A percentile compares a stretch with the other conserved stretches of the same genome.
phyloP scores from a whole-genome alignment of 2,329 filamentous ascomycete species.

The Colletotrichum sidae region DNA sequence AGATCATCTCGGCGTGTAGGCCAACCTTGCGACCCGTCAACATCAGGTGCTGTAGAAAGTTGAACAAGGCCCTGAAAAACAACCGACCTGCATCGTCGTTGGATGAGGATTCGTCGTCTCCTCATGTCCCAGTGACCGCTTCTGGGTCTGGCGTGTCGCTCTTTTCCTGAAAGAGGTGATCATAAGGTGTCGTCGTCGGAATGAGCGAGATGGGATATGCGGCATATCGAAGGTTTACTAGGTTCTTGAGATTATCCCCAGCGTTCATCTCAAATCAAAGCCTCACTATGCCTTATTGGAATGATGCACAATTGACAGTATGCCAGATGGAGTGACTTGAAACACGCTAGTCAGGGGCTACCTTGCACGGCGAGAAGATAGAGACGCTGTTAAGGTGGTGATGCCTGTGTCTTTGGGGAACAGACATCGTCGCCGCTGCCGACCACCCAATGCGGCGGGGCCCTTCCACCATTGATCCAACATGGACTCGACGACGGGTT shows the following conservation, averaged over 20 bases:
- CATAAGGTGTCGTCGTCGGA: constrained; percentile 35
- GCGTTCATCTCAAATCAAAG: constrained; percentile 39
- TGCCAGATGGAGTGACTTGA: constrained; percentile 35
- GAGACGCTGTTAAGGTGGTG: constrained; percentile 35
- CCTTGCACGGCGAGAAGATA: constrained; percentile 31
- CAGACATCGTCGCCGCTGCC: constrained; percentile 20
- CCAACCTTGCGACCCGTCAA: constrained; percentile 14
- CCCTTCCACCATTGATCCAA: constrained; percentile 32
- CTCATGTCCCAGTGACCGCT: constrained; percentile 18
- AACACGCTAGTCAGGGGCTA: constrained; percentile 37
- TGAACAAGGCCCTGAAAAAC: constrained; percentile 22
- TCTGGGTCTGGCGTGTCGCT: constrained; percentile 25
- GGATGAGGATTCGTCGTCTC: constrained; percentile 30
- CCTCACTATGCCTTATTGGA: constrained; percentile 36
- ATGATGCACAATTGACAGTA: constrained; percentile 24
- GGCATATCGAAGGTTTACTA: constrained; percentile 34
- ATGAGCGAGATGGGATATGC: constrained; percentile 38
- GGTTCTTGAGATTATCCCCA: constrained; percentile 38
- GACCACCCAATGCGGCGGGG: constrained; percentile 34
- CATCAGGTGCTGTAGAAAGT: constrained; percentile 13
- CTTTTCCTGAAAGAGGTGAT: constrained; percentile 34
- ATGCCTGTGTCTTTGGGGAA: constrained; percentile 25
- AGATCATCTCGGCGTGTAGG: constrained; percentile 8
- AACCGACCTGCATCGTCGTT: constrained; percentile 23
- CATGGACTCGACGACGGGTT: constrained; percentile 27